A percentile compares a stretch with the other conserved stretches of the same genome.
Evolutionary conservation across 192 early-diverging fungal species (phyloP).

Genomic region (Gryganskiella cystojenkinii): DNA sequence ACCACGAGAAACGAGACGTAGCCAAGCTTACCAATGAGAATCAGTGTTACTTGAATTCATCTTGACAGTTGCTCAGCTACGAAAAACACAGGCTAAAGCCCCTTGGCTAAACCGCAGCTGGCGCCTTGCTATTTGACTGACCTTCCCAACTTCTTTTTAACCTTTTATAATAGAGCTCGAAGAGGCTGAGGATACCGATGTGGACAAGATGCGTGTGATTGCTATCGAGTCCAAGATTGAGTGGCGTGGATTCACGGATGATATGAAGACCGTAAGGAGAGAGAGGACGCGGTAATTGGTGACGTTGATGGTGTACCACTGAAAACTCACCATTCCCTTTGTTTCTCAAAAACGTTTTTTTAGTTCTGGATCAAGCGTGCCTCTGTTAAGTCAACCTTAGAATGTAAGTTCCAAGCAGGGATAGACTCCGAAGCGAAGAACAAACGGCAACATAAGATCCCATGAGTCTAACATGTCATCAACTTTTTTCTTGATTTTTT

Average conservation of each 20-base stretch:
- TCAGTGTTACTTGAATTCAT: too few species aligned
- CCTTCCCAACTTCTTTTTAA: not conserved
- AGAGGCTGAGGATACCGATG: conserved; percentile 27
- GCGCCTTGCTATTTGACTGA: not conserved
- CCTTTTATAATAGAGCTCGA: not conserved
- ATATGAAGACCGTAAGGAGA: conserved; percentile 53
- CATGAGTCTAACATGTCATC: not conserved
- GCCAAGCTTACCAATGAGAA: too few species aligned
- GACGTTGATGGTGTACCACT: not conserved
- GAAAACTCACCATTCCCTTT: not conserved
- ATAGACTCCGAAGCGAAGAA: too few species aligned
- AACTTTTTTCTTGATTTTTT: not conserved
- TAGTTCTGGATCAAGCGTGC: conserved; percentile 51
- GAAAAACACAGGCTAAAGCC: too few species aligned
- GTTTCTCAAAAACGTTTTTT: not conserved
- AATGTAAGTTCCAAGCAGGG: too few species aligned
- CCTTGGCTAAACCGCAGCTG: too few species aligned
- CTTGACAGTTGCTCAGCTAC: too few species aligned
- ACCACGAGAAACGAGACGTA: too few species aligned
- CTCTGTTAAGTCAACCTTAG: conserved; percentile 36
- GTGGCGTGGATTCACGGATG: conserved; percentile 49
- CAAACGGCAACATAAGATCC: not conserved
- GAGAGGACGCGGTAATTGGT: too few species aligned
- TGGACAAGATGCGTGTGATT: conserved; percentile 43
- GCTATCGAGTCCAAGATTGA: conserved; percentile 52